These are phyloP conservation scores for Beta vulgaris DNA, from an alignment of 148 eudicot genomes.

Conservation along the genomic window DNA sequence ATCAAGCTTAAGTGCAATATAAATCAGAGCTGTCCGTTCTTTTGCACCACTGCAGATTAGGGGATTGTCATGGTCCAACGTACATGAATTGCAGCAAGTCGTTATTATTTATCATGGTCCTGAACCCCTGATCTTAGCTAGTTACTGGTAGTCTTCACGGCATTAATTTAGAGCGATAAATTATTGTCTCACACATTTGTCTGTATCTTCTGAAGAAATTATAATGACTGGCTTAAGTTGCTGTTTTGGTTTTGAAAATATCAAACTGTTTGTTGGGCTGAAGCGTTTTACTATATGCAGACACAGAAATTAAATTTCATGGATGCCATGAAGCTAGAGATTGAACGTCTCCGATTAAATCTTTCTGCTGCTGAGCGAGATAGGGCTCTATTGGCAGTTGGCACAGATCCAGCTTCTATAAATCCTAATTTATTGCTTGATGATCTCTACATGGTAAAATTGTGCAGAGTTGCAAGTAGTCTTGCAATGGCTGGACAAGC, in stretches of 20 bases:
- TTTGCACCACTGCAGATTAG: neutral
- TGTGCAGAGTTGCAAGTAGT: slow-evolving; percentile 68
- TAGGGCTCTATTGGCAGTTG: slow-evolving; percentile 77
- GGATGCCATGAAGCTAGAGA: slow-evolving; percentile 94
- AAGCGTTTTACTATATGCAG: slow-evolving; percentile 39
- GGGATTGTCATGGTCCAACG: neutral
- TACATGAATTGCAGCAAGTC: neutral
- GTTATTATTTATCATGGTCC: neutral
- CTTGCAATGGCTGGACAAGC: slow-evolving; percentile 85
- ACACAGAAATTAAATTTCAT: slow-evolving; percentile 56
- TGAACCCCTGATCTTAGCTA: neutral
- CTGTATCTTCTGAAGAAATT: neutral
- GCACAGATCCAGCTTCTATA: slow-evolving; percentile 84
- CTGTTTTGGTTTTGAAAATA: neutral
- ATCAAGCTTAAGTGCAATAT: neutral
- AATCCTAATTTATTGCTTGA: slow-evolving; percentile 88
- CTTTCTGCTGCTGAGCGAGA: slow-evolving; percentile 95
- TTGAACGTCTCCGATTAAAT: slow-evolving; percentile 70
- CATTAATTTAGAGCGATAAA: neutral
- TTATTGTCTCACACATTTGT: neutral
- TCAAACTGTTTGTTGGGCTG: slow-evolving; percentile 3
- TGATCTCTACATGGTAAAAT: slow-evolving; percentile 53
- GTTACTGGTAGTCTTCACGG: neutral
- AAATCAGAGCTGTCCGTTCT: neutral
- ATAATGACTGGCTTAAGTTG: neutral